A percentile compares a stretch with the other conserved stretches of the same genome.
phyloP scores from a whole-genome alignment of 805 yeast genomes.

The Ogataea naganishii region DNA sequence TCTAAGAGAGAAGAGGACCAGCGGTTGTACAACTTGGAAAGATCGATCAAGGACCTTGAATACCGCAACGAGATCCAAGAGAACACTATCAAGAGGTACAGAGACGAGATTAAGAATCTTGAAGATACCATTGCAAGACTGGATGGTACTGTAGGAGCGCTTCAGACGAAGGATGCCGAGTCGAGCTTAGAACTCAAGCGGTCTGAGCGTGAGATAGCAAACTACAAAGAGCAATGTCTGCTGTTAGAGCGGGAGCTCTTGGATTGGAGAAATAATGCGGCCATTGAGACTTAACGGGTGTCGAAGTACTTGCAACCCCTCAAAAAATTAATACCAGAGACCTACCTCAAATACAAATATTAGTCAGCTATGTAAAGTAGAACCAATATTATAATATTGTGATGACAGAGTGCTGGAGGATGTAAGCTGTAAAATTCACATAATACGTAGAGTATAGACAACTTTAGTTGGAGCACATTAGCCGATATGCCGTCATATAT shows the following conservation, averaged over 20 bases:
- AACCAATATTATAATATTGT: too few relatives aligned
- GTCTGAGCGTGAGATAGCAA: slow-evolving; percentile 47
- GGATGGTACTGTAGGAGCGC: slow-evolving; percentile 31
- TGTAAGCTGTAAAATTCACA: too few relatives aligned
- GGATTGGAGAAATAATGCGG: slow-evolving; percentile 39
- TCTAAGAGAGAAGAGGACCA: slow-evolving; percentile 45
- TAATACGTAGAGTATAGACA: too few relatives aligned
- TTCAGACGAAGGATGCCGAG: slow-evolving; percentile 37
- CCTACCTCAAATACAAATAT: too few relatives aligned
- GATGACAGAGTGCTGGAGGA: too few relatives aligned
- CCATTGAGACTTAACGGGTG: too few relatives aligned
- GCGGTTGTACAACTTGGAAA: slow-evolving; percentile 37
- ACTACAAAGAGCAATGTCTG: slow-evolving; percentile 42
- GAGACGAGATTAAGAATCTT: slow-evolving; percentile 49
- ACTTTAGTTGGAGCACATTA: too few relatives aligned
- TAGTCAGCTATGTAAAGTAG: too few relatives aligned
- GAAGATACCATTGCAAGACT: slow-evolving; percentile 41
- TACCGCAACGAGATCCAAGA: slow-evolving; percentile 42
- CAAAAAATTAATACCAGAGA: too few relatives aligned
- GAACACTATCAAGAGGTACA: slow-evolving; percentile 40
- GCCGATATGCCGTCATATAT: too few relatives aligned
- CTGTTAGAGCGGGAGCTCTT: slow-evolving; percentile 48
- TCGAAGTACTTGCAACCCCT: too few relatives aligned
- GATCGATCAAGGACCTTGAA: slow-evolving; percentile 45
- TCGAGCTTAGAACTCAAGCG: slow-evolving; percentile 34